These are phyloP conservation scores for Linnemannia elongata DNA, from an alignment of 192 early-diverging fungal genomes.

Conservation along the genomic window DNA sequence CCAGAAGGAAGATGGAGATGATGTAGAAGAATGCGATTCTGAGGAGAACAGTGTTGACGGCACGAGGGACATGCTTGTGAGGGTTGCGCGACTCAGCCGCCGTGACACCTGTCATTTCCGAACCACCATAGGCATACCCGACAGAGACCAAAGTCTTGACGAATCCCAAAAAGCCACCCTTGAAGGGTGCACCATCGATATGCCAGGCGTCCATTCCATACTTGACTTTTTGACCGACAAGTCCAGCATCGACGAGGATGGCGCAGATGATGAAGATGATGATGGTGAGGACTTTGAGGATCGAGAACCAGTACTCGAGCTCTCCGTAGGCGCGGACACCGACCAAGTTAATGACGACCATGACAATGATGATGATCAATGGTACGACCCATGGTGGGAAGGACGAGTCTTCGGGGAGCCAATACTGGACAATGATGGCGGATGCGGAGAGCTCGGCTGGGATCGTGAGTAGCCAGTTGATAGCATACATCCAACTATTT, in stretches of 20 bases:
- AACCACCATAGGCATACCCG: conserved; percentile 87
- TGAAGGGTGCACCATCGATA: conserved; percentile 71
- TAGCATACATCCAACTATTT: conserved; percentile 61
- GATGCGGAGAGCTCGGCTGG: conserved; percentile 81
- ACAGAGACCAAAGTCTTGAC: conserved; percentile 77
- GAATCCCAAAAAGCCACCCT: conserved; percentile 69
- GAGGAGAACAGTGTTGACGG: conserved; percentile 78
- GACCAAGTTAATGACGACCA: conserved; percentile 72
- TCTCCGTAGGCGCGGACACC: conserved; percentile 80
- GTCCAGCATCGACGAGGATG: conserved; percentile 76
- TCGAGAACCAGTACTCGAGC: conserved; percentile 78
- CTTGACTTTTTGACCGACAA: conserved; percentile 62
- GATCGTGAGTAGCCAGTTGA: conserved; percentile 69
- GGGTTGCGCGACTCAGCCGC: conserved; percentile 85
- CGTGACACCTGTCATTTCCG: conserved; percentile 89
- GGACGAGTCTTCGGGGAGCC: conserved; percentile 37
- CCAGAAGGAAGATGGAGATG: conserved; percentile 72
- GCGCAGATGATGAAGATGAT: conserved; percentile 84
- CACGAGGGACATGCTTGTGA: conserved; percentile 72
- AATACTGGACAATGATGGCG: conserved; percentile 80
- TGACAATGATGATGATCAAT: conserved; percentile 63
- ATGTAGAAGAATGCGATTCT: conserved; percentile 79
- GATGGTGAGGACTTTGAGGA: conserved; percentile 75
- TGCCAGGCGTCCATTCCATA: conserved; percentile 75
- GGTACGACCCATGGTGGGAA: conserved; percentile 34